These are phyloP conservation scores for Trichothecium sympodiale DNA, from an alignment of 2,329 filamentous ascomycete genomes.

Conservation along the genomic window DNA sequence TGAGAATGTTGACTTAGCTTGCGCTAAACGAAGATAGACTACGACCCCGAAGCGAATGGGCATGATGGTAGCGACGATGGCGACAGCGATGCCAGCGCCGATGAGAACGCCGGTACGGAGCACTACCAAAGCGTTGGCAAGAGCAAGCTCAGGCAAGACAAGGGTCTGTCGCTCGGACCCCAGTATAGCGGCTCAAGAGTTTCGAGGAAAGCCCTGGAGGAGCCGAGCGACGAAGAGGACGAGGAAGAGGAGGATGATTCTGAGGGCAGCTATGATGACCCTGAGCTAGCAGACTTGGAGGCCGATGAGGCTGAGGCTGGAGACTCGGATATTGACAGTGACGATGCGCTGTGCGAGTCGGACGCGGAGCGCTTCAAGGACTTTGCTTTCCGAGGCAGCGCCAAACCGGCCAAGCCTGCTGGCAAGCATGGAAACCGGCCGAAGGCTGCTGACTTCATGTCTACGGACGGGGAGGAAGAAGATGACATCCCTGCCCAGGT, in stretches of 20 bases:
- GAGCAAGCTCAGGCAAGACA: constrained; percentile 70
- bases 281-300: constrained; percentile 42
- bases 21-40: too few species aligned
- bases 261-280: constrained; percentile 41
- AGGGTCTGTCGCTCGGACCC: constrained; percentile 58
- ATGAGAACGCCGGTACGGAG: constrained; percentile 58
- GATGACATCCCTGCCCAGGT: constrained; percentile 18
- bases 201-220: constrained; percentile 55
- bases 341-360: constrained; percentile 67
- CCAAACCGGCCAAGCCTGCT: constrained; percentile 28
- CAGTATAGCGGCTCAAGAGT: constrained; percentile 72
- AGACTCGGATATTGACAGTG: constrained; percentile 53
- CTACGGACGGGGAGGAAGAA: constrained; percentile 27
- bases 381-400: constrained; percentile 54
- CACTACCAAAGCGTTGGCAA: constrained; percentile 79
- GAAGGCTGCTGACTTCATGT: constrained; percentile 47
- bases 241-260: constrained; percentile 34
- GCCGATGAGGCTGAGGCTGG: constrained; percentile 36
- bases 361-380: constrained; percentile 74
- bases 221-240: constrained; percentile 40
- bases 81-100: constrained; percentile 32
- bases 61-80: constrained; percentile 44
- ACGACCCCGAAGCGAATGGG: constrained; percentile 64
- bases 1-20: constrained; percentile 4
- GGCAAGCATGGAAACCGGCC: constrained; percentile 11